A percentile compares a stretch with the other conserved stretches of the same genome.
Evolutionary conservation across 768 basidiomycete species (phyloP).

Genomic region (Austroboletus eburneus): DNA sequence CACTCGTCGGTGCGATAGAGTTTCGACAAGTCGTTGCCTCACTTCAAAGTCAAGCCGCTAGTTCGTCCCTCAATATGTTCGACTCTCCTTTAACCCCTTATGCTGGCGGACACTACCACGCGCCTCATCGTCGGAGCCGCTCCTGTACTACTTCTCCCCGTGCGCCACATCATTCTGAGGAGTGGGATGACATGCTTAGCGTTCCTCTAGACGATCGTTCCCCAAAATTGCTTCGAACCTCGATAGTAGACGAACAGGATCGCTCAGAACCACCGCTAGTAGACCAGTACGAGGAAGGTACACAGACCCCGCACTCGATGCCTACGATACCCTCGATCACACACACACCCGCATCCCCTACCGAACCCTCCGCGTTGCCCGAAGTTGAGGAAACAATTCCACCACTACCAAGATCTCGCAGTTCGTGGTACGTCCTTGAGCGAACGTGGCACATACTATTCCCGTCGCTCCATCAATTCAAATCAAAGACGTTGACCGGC

Average conservation of each 20-base stretch:
- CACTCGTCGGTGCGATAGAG: slow-evolving; percentile 91
- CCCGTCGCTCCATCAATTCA: slow-evolving; percentile 77
- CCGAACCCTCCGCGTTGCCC: slow-evolving; percentile 37
- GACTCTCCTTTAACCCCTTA: slow-evolving; percentile 68
- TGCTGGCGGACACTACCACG: slow-evolving; percentile 70
- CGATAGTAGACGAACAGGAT: slow-evolving; percentile 18
- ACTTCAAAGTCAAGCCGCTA: slow-evolving; percentile 65
- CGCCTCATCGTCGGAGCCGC: slow-evolving; percentile 28
- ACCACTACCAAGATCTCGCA: slow-evolving; percentile 37
- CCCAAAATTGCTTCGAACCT: slow-evolving; percentile 30
- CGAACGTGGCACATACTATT: slow-evolving; percentile 65
- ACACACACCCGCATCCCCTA: slow-evolving; percentile 47
- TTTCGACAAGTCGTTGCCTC: slow-evolving; percentile 89
- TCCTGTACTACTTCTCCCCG: slow-evolving; percentile 32
- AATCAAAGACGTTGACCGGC: slow-evolving; percentile 63
- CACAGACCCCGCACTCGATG: slow-evolving; percentile 18
- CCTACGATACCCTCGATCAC: slow-evolving; percentile 51
- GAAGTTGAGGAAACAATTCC: slow-evolving; percentile 44
- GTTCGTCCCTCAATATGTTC: slow-evolving; percentile 56
- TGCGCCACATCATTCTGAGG: slow-evolving; percentile 34
- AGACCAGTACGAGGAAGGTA: slow-evolving; percentile 10
- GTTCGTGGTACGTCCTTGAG: slow-evolving; percentile 31
- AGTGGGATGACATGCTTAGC: slow-evolving; percentile 50
- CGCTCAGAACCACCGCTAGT: slow-evolving; percentile 8
- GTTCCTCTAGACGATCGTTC: slow-evolving; percentile 52